phyloP scores from a whole-genome alignment of 441 rosid species.

The Erodium moschatum region DNA sequence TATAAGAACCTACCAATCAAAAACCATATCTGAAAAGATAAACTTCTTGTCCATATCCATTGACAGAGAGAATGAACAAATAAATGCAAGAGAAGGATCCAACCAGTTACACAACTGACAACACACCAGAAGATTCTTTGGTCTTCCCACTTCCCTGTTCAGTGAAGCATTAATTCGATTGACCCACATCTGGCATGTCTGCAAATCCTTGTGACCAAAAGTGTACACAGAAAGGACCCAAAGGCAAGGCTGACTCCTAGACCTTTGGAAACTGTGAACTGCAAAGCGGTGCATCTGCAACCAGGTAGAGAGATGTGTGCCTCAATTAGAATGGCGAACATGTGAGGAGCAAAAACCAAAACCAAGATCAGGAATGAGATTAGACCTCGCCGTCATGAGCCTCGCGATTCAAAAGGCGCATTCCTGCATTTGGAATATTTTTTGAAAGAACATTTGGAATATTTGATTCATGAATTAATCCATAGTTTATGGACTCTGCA shows the following conservation, averaged over 20 bases:
- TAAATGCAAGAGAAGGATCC: slow-evolving; percentile 3
- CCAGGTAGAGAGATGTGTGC: slow-evolving; percentile 6
- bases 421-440: slow-evolving; percentile 28
- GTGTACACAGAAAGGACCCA: slow-evolving; percentile 41
- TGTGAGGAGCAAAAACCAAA: background rate
- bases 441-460: slow-evolving; percentile 29
- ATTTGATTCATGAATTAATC: slow-evolving; percentile 30
- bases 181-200: slow-evolving; percentile 60
- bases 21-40: slow-evolving; percentile 23
- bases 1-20: slow-evolving; percentile 51
- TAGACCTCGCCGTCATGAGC: slow-evolving; percentile 42
- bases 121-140: slow-evolving; percentile 72
- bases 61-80: slow-evolving; percentile 12
- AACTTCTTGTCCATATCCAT: slow-evolving; percentile 17
- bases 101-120: slow-evolving; percentile 14
- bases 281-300: slow-evolving; percentile 59
- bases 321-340: slow-evolving; percentile 7
- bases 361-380: slow-evolving; percentile 13
- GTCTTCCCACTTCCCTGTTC: slow-evolving; percentile 48
- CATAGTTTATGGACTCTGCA: slow-evolving; percentile 43
- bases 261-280: slow-evolving; percentile 46
- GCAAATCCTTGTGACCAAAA: slow-evolving; percentile 62
- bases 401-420: slow-evolving; percentile 30
- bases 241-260: slow-evolving; percentile 53
- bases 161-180: slow-evolving; percentile 41